Evolutionary conservation across 306 rosid genomes (phyloP), one percentile per base, ranked within the genome.

Genomic region (Castanospermum australe): DNA sequence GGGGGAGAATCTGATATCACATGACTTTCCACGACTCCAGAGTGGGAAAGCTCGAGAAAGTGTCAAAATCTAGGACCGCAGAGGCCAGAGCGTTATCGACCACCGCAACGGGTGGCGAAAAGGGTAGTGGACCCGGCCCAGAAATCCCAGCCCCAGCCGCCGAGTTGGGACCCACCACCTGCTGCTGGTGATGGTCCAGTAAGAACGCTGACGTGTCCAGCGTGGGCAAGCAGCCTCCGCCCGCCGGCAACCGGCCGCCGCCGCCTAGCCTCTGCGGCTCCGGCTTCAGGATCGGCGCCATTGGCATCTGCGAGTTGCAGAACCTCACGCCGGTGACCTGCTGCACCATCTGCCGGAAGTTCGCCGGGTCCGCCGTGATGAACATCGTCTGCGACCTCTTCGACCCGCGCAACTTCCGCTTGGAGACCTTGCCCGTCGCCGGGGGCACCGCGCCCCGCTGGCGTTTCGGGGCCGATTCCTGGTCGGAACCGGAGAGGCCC

Each of bases 331-430:
- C 99, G 24, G 99, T 95, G 13, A 95, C 92, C 83, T 90, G 99
- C 70, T 95, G 99, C 55, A 95, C 99, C 99, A 95, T 88, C 83
- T 92, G 93, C 0, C 99, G 87, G 88, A 95, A 95, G 62, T 95
- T 91, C 6, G 92, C 84, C 4, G 99, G 89, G 90, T 95, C 99
- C 0, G 99, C 98, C 22, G 94, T 81, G 59, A 95, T 95, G 81
- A 90, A 92, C 20, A 96, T 95, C 24, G 99, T 95, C 78, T 84
- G 96, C 0, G 97, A 88, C 65, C 86, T 77, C 79, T 92, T 95
- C n/a, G 98, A 91, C 0, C 97, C 97, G 2, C 99, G 89, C 0
- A 97, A 89, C 76, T 91, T 95, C 32, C 98, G 65, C 47, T 92
- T 95, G 39, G 94, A 13, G 14, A 82, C 80, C 78, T 86, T 91